Percentiles rank a stretch among this genome's conserved stretches.
These are phyloP conservation scores for Diplosphaera chodatii DNA, from an alignment of 139 green algal genomes.

Conservation along the genomic window DNA sequence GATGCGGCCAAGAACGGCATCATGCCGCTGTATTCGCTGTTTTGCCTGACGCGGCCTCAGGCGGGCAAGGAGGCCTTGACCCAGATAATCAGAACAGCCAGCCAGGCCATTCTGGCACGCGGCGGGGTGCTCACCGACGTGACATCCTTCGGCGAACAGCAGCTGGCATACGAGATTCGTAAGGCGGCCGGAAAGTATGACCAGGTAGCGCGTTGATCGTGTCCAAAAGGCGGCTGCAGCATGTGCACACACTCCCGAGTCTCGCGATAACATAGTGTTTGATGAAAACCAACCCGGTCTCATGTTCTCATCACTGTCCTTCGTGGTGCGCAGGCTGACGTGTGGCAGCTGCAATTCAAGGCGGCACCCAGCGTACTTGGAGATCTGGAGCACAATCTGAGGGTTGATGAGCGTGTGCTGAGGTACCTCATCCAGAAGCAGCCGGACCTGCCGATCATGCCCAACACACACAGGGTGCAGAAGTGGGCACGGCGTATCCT, in stretches of 20 bases:
- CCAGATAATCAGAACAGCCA: constrained; percentile 41
- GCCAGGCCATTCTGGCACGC: constrained; percentile 41
- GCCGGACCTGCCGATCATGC: constrained; percentile 10
- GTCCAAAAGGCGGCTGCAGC: not conserved
- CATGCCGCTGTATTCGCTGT: constrained; percentile 83
- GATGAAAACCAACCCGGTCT: no score
- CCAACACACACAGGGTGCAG: constrained; percentile 28
- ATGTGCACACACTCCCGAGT: no score
- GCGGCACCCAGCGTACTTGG: constrained; percentile 24
- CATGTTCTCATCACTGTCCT: no score
- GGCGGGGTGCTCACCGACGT: constrained; percentile 70
- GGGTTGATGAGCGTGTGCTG: constrained; percentile 59
- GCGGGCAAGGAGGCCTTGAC: constrained; percentile 25
- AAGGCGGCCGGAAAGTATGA: constrained; percentile 40
- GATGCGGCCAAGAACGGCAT: constrained; percentile 23
- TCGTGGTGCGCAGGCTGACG: constrained; percentile 41
- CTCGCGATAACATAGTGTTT: no score
- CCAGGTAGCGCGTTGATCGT: constrained; percentile 30
- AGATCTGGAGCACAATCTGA: constrained; percentile 55
- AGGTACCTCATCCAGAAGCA: constrained; percentile 63
- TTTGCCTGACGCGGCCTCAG: constrained; percentile 57
- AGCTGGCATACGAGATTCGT: constrained; percentile 67
- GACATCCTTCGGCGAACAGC: constrained; percentile 54
- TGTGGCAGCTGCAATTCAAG: constrained; percentile 78
- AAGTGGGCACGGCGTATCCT: constrained; percentile 6